Evolutionary conservation across 306 rosid species (phyloP), one percentile per base, ranked within the genome.

Genomic region (Casuarina glauca): DNA sequence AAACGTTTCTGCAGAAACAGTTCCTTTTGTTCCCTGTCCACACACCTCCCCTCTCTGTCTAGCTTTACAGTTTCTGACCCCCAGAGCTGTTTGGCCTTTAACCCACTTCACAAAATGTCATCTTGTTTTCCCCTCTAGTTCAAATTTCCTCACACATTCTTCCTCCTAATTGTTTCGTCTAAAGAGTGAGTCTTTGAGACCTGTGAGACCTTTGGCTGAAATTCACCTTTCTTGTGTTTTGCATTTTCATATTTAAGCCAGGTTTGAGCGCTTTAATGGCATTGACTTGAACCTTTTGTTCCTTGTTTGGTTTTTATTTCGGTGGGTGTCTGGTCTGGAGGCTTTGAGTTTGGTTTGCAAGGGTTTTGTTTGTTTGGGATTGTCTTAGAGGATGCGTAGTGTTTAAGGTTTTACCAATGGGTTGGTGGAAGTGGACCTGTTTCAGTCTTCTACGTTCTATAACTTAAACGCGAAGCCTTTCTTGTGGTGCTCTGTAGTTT

Each of bases 341-440:
- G 80, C 52, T 68, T 85, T 81, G 79, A 82, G 87, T 72, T 77
- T 58, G 70, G 39, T 81, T 77, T 62, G 55, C 38, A 64, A 74
- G 82, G 82, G 60, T 67, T 83, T 67, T 42, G 71, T 42, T 67
- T 17, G 71, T 67, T 70, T 72, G 76, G 80, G 68, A 83, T 82
- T 78, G 74, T 68, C 80, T 81, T 80, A 72, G 78, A 77, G 90
- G 81, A 86, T 85, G 94, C 94, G 87, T 88, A 77, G 86, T 81
- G 78, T 87, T 83, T 72, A 90, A 91, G 97, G 84, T 73, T 91
- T 79, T 78, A 63, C 71, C 86, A 78, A 80, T 88, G 83, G 78
- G 90, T 89, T 88, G 90, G 87, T 91, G 84, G 81, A 89, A 79
- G 83, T 73, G 88, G 87, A 81, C 87, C 82, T 80, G 79, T 84